These are phyloP conservation scores for Teratosphaeria gauchensis DNA, from an alignment of 2,329 filamentous ascomycete species.

Conservation along the genomic window DNA sequence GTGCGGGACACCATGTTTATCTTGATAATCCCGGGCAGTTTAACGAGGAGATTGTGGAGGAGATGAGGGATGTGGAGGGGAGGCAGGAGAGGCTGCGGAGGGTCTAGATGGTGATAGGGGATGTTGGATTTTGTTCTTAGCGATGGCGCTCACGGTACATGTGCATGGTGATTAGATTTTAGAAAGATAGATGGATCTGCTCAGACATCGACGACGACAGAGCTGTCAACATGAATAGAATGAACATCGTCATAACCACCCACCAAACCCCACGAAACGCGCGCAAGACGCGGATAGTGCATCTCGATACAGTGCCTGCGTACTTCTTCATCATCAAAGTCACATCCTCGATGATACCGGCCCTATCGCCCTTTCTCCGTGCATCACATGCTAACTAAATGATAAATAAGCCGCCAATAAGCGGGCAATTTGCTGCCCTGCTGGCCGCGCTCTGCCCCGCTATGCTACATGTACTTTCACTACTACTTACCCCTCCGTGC, in stretches of 20 bases:
- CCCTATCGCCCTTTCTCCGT: too few species aligned
- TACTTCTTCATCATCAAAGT: too few species aligned
- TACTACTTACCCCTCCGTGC: not conserved
- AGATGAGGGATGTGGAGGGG: slow-evolving; percentile 54
- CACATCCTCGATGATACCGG: too few species aligned
- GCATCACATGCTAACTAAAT: not conserved
- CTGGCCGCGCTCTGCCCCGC: not conserved
- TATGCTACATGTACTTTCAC: too few species aligned
- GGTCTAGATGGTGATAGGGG: not conserved
- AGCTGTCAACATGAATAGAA: too few species aligned
- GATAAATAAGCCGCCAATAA: not conserved
- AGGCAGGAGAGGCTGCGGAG: slow-evolving; percentile 23
- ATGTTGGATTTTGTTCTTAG: not conserved
- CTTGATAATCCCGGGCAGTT: slow-evolving; percentile 62
- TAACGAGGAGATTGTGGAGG: slow-evolving; percentile 53
- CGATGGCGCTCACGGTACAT: not conserved
- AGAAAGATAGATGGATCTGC: too few species aligned
- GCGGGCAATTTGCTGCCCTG: not conserved
- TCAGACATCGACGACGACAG: too few species aligned
- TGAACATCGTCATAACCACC: not conserved
- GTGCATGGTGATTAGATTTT: not conserved
- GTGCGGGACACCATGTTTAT: slow-evolving; percentile 64
- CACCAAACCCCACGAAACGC: not conserved
- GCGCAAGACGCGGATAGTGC: not conserved
- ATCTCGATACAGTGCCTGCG: too few species aligned